These are phyloP conservation scores for Naganishia sp. DNA, from an alignment of 1,284 basidiomycete genomes.

Conservation along the genomic window DNA sequence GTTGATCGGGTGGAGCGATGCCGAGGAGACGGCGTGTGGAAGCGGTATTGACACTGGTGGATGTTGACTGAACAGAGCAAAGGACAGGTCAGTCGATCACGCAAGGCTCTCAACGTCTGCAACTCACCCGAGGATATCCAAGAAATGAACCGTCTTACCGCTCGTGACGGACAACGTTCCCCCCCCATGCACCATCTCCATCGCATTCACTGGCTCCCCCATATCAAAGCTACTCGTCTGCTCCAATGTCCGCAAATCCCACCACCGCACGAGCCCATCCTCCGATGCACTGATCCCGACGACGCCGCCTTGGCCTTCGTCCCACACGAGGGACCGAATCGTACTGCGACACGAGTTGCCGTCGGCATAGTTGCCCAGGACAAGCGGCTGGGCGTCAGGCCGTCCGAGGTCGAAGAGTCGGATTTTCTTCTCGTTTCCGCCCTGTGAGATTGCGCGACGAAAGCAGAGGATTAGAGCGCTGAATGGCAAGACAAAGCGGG, in stretches of 20 bases:
- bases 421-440: constrained; percentile 96
- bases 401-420: constrained; percentile 86
- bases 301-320: constrained; percentile 68
- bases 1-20: constrained; percentile 83
- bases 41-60: constrained; percentile 58
- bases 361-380: constrained; percentile 63
- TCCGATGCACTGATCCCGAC: constrained; percentile 83
- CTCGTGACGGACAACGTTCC: constrained; percentile 85
- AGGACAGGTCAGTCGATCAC: neutral
- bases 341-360: constrained; percentile 70
- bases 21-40: constrained; percentile 82
- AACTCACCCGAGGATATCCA: constrained; percentile 56
- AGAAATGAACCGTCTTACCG: constrained; percentile 86
- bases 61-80: constrained; percentile 58
- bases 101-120: neutral
- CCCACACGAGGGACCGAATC: constrained; percentile 90
- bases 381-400: constrained; percentile 79
- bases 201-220: constrained; percentile 80
- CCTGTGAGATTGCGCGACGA: constrained; percentile 64
- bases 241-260: constrained; percentile 81
- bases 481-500: neutral
- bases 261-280: constrained; percentile 94
- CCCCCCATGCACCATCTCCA: constrained; percentile 85
- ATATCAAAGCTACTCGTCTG: constrained; percentile 73
- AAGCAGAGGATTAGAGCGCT: neutral